Evolutionary conservation across 192 early-diverging fungal genomes (phyloP), one percentile per base, ranked within the genome.

Genomic region (Backusella psychrophila): DNA sequence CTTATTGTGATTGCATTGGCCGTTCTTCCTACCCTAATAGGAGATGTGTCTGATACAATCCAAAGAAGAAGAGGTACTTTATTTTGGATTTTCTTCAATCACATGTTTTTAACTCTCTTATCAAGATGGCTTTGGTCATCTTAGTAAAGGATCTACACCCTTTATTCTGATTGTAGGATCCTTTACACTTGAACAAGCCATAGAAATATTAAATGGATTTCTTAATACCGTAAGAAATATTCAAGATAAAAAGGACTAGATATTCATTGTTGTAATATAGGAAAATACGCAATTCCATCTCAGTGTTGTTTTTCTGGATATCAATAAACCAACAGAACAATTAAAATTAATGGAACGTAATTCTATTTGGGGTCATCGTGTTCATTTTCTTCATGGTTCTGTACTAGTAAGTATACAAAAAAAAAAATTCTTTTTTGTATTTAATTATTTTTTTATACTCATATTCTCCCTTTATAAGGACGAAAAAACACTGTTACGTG

Each of bases 1-100:
- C 69, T 92, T 21, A 92, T 92, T 56, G 72, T 90, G 3, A 80
- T 84, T 14, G 69, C 90, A 21, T 74, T 93, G 3, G 82, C 85
- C 1, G 71, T 91, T 14, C 76, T 93, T 11, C 92, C 92, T 1
- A 80, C 81, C 29, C 52, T 93, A 9, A 82, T 87, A 66, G 76
- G 80, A 1, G 86, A 80, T n/a, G 78, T 79, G 2, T 70, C 83
- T 11, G 82, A 85, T 7, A 85, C 84, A 3, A 8, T 83, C n/a
- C 76, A 74, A 49, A 81, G 77, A 72, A 65, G 52, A 34, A 74
- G 41, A 35, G 73, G 74, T 80, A 56, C 6, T 7, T 14, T 49
- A 19, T 49, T 49, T 49, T 6, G 33, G 33, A 33, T 33, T 49
- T 49, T 49, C 3, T 49, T 19, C 31, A 19, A 17, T 38, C 0